Base-by-base conservation (phyloP, 495 filamentous ascomycete genomes). In the Xylaria curta region DNA sequence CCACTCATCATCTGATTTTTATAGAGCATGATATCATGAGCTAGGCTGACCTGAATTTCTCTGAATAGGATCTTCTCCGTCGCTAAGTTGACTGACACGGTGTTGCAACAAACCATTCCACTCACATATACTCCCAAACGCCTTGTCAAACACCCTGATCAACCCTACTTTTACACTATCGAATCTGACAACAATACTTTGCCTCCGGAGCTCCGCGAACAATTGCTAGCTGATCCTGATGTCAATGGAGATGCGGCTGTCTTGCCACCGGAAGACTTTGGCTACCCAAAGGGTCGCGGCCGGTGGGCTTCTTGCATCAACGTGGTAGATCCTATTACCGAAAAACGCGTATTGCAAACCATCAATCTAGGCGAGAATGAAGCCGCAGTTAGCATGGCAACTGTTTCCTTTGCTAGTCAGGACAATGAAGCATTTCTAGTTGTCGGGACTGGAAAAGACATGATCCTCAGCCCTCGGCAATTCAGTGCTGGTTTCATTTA, bases 241-340 rank as follows among this genome's bases (percentile, higher is more conserved):
- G 83, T 88, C 13, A 92, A 94, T 80, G 93, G 91, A 2, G 92
- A 97, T 67, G 86, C 85, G 38, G 84, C 85, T 10, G 81, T 89
- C 2, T 85, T 97, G 6, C 90, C 94, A 9, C 88, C 95, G 0
- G 90, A 92, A 72, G 92, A 97, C 3, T 97, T 98, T 79, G 97
- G 97, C 0, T 93, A 97, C 76, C 93, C 96, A 53, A 88, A 90
- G 40, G 94, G 87, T 12, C 86, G 85, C 74, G 91, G 93, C 17
- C 91, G 97, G 73, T 99, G 97, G 97, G 94, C 97, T 33, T 97
- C 94, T 24, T 97, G 94, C 78, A 93, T 99, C 72, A 92, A 93
- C 75, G 86, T 98, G 17, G 85, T 98, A 24, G 97, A 99, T 75
- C 95, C 97, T 0, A 68, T 95, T 19, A 85, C 84, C 53, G 87